Percentiles rank a stretch among this genome's conserved stretches.
These are phyloP conservation scores for Dendrobium huoshanense DNA, from an alignment of 106 monocot species.

Conservation along the genomic window DNA sequence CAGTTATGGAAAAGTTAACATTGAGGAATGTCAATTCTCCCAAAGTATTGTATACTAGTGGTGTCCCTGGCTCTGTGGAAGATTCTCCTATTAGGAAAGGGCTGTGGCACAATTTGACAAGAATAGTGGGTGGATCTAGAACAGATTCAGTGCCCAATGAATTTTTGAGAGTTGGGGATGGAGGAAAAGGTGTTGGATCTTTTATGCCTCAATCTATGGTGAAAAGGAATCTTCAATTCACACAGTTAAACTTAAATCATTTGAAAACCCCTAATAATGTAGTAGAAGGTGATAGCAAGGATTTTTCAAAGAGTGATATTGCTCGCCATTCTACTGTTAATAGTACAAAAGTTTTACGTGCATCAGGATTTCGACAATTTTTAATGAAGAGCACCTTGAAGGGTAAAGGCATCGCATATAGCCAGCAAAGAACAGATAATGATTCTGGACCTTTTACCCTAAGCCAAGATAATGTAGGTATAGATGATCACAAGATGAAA, in stretches of 20 bases:
- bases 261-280: conserved; percentile 19
- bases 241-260: conserved; percentile 1
- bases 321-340: conserved; percentile 10
- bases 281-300: conserved; percentile 15
- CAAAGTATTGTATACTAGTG: conserved; percentile 14
- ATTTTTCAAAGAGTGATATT: conserved; percentile 6
- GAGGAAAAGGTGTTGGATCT: conserved; percentile 12
- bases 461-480: conserved; percentile 17
- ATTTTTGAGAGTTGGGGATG: background rate
- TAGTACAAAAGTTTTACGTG: conserved; percentile 24
- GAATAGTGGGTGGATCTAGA: conserved; percentile 24
- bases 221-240: conserved; percentile 8
- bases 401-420: conserved; percentile 50
- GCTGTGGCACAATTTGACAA: conserved; percentile 48
- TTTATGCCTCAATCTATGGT: conserved; percentile 11
- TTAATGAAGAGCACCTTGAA: conserved; percentile 32
- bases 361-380: conserved; percentile 47
- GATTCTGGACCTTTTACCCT: background rate
- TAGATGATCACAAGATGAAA: conserved; percentile 1
- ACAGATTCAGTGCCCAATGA: conserved; percentile 16
- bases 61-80: conserved; percentile 35
- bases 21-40: conserved; percentile 39
- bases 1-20: conserved; percentile 59
- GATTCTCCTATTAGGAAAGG: conserved; percentile 25
- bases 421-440: conserved; percentile 21